Evolutionary conservation across 371 early-diverging fungal genomes (phyloP).

Genomic region (Mucor velutinosus): DNA sequence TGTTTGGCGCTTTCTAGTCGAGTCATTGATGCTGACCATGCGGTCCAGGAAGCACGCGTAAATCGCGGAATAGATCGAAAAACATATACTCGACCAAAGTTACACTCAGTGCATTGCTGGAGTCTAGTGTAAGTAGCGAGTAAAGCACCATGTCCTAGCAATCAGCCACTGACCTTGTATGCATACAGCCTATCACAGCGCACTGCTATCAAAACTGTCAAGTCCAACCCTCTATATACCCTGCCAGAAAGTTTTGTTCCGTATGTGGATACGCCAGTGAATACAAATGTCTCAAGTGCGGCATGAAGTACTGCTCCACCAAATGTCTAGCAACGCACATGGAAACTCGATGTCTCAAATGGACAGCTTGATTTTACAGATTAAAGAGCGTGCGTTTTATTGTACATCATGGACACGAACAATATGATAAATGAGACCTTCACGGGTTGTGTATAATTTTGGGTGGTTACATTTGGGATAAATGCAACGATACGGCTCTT

Average conservation of each 20-base stretch:
- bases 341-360: slow-evolving; percentile 59
- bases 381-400: neutral
- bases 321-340: slow-evolving; percentile 59
- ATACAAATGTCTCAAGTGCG: slow-evolving; percentile 64
- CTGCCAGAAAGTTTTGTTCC: slow-evolving; percentile 67
- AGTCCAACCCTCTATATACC: slow-evolving; percentile 58
- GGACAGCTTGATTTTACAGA: slow-evolving; percentile 14
- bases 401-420: slow-evolving; percentile 37
- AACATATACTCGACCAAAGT: slow-evolving; percentile 52
- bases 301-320: slow-evolving; percentile 69
- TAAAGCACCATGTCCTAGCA: neutral
- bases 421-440: slow-evolving; percentile 53
- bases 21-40: neutral
- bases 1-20: neutral
- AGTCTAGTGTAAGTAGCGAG: slow-evolving; percentile 49
- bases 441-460: slow-evolving; percentile 46
- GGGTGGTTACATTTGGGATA: slow-evolving; percentile 43
- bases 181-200: slow-evolving; percentile 24
- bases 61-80: slow-evolving; percentile 28
- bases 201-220: slow-evolving; percentile 59
- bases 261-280: slow-evolving; percentile 67
- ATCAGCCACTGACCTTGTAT: neutral
- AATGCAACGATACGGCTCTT: slow-evolving; percentile 53
- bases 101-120: slow-evolving; percentile 54
- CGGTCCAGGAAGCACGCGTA: slow-evolving; percentile 12